Conservation (phyloP, 2,329 filamentous ascomycete species). For the Alternaria hordeiaustralica region DNA sequence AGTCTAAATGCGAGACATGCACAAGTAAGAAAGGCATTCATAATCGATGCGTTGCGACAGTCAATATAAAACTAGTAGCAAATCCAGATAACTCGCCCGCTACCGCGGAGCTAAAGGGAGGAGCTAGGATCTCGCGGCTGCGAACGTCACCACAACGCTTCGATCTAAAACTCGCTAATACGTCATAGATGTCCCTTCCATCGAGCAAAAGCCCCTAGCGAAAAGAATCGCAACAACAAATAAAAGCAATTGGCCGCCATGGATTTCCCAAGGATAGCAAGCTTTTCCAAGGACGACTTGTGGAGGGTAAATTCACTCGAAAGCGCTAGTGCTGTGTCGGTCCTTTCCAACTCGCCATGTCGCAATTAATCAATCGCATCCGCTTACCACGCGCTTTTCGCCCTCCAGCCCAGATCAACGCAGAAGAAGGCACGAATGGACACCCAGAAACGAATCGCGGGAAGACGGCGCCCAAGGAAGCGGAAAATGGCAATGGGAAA, state of each 20-base stretch:
- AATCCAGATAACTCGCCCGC: neutral
- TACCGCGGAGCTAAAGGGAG: neutral
- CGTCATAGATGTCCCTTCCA: slow-evolving; percentile 15
- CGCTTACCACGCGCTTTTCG: slow-evolving; percentile 18
- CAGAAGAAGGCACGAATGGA: slow-evolving; percentile 12
- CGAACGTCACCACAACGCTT: slow-evolving; percentile 11
- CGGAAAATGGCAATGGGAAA: slow-evolving; percentile 14
- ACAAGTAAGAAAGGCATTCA: neutral
- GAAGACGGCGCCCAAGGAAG: slow-evolving; percentile 10
- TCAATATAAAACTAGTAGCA: neutral
- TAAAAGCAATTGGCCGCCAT: slow-evolving; percentile 11
- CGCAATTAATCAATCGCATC: slow-evolving; percentile 1
- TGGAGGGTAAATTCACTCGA: neutral
- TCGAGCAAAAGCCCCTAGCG: neutral
- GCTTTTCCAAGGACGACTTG: slow-evolving; percentile 1
- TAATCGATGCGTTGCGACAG: neutral
- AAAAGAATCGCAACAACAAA: slow-evolving; percentile 1
- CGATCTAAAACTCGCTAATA: slow-evolving; percentile 1
- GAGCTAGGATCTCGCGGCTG: neutral
- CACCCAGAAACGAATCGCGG: slow-evolving; percentile 12
- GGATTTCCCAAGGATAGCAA: slow-evolving; percentile 1
- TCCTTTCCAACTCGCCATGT: neutral
- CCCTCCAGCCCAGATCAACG: slow-evolving; percentile 16
- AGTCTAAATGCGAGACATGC: neutral
- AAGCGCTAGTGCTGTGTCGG: neutral